Evolutionary conservation across 2,329 filamentous ascomycete species (phyloP).

Genomic region (Aschersonia sp.): DNA sequence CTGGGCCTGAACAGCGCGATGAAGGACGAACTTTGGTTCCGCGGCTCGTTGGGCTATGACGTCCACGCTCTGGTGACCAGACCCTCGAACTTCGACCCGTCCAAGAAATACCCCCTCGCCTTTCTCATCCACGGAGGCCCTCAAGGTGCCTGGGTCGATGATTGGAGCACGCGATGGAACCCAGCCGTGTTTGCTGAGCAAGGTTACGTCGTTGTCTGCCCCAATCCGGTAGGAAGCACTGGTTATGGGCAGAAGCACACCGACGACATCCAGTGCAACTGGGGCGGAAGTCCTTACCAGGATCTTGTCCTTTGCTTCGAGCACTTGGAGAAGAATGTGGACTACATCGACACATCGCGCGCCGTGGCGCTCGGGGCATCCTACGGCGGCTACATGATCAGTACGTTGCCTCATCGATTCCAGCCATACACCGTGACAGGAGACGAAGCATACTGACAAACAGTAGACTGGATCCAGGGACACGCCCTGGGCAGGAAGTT

Average conservation of each 20-base stretch:
- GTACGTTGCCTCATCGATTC: constrained; percentile 20
- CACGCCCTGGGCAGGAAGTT: constrained; percentile 70
- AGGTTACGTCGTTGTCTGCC: constrained; percentile 68
- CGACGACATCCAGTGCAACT: constrained; percentile 64
- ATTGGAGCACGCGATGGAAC: constrained; percentile 77
- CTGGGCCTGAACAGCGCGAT: constrained; percentile 52
- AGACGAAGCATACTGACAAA: constrained; percentile 9
- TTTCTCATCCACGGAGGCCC: constrained; percentile 76
- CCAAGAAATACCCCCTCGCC: constrained; percentile 63
- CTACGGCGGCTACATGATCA: constrained; percentile 67
- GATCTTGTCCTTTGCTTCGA: constrained; percentile 71
- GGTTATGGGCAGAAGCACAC: constrained; percentile 68
- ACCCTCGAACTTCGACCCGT: constrained; percentile 51
- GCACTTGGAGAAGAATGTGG: constrained; percentile 50
- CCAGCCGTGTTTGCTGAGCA: constrained; percentile 76
- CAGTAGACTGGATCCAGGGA: constrained; percentile 73
- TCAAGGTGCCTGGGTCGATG: constrained; percentile 60
- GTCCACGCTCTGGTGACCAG: constrained; percentile 57
- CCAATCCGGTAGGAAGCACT: constrained; percentile 73
- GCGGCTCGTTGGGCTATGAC: constrained; percentile 46
- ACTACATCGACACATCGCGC: constrained; percentile 52
- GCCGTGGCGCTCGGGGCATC: constrained; percentile 63
- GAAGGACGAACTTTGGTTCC: constrained; percentile 54
- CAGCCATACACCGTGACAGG: too few relatives aligned
- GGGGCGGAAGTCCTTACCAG: constrained; percentile 74